Evolutionary conservation across 1,139 yeast species (phyloP), one percentile per base, ranked within the genome.

Genomic region (Blastobotrys apis): DNA sequence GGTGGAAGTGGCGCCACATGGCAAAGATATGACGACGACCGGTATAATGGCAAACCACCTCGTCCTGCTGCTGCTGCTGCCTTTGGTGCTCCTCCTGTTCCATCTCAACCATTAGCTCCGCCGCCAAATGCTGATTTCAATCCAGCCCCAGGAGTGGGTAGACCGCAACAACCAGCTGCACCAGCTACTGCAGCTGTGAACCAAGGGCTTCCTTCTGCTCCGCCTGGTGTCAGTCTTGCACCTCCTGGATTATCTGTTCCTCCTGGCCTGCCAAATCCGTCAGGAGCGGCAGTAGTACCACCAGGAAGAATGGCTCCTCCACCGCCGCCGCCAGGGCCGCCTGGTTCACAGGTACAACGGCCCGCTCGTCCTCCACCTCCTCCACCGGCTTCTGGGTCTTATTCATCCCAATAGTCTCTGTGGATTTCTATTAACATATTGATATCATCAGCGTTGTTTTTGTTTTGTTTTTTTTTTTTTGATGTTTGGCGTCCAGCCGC

Each of bases 271-370:
- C 39, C 56, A 29, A 32, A 43, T 20, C 39, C 57, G 17, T 53
- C 57, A 3, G 57, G 59, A 4, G 60, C 63, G 6, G 53, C 60
- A 19, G 53, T 60, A 20, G 53, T 61, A 23, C 56, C 62, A 21
- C 58, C 63, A 12, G 50, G 51, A 20, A 51, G 53, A 5, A 42
- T 41, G 21, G 56, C 55, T n/a, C 56, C 63, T 4, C 56, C 59
- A 22, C 54, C 58, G 27, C 48, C 55, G 38, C 52, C 56, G 15
- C 48, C 50, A 3, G 47, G 51, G 10, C 36, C 43, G 4, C 44
- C 43, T 16, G 39, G 50, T 21, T 48, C 50, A 20, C 50, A 53
- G 2, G 50, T 54, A 17, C 51, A 51, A 6, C 48, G 35, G 43
- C 51, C 27, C 44, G 39, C 39, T 17, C 43, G 39, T 4, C 44